Percentiles rank a stretch among this genome's conserved stretches.
phyloP scores from a whole-genome alignment of 2,329 filamentous ascomycete species.

The Calonectria pauciramosa region DNA sequence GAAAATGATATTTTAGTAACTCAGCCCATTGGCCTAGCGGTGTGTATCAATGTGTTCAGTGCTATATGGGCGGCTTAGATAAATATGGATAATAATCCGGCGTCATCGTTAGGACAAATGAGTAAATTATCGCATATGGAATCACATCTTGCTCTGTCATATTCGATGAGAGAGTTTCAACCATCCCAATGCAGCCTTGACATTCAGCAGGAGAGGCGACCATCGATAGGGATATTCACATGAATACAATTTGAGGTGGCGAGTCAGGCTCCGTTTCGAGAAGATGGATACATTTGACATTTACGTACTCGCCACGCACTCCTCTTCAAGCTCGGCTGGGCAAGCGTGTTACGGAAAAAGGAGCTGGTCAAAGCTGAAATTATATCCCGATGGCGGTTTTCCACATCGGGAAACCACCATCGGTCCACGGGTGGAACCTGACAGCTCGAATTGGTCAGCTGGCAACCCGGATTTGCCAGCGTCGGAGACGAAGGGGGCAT shows the following conservation, averaged over 20 bases:
- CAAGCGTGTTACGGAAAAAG: neutral
- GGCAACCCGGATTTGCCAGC: neutral
- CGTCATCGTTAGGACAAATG: neutral
- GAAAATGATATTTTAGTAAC: neutral
- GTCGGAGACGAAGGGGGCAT: neutral
- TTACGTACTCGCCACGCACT: neutral
- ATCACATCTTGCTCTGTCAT: neutral
- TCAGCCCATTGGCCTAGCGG: neutral
- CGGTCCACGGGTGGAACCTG: neutral
- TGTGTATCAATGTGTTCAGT: neutral
- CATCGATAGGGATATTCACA: neutral
- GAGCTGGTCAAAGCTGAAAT: conserved; percentile 16
- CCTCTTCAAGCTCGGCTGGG: neutral
- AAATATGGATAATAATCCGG: neutral
- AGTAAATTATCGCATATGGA: neutral
- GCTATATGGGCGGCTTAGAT: neutral
- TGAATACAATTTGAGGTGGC: neutral
- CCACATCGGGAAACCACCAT: neutral
- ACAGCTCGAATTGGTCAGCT: conserved; percentile 5
- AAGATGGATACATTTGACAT: neutral
- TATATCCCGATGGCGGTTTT: neutral
- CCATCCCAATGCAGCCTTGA: neutral
- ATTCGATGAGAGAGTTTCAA: neutral
- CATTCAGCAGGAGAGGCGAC: neutral
- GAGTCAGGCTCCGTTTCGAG: neutral